Evolutionary conservation across 306 rosid genomes (phyloP).

Genomic region (Castanea mollissima): DNA sequence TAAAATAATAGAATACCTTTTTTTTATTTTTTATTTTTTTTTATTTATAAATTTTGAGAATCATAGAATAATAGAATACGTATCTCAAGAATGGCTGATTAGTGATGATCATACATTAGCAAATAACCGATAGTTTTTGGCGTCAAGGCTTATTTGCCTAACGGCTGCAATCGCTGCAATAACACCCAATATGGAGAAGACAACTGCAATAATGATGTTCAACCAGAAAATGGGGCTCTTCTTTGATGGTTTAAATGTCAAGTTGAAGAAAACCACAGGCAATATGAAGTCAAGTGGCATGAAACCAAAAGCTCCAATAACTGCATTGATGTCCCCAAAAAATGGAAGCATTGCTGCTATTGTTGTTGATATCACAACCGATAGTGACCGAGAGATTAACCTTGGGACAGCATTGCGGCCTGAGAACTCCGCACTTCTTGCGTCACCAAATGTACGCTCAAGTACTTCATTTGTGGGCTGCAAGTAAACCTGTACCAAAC

Average conservation of each 20-base stretch:
- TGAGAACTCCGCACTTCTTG: conserved; percentile 44
- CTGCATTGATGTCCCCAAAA: conserved; percentile 67
- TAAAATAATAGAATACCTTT: no score
- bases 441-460: conserved; percentile 55
- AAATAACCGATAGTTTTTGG: conserved; percentile 52
- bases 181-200: conserved; percentile 51
- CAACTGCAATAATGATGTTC: conserved; percentile 46
- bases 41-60: no score
- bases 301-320: conserved; percentile 84
- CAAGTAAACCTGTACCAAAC: conserved; percentile 53
- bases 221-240: conserved; percentile 50
- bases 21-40: no score
- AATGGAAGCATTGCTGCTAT: conserved; percentile 88
- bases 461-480: conserved; percentile 75
- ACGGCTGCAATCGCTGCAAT: conserved; percentile 70
- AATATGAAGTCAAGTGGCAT: conserved; percentile 79
- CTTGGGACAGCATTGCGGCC: conserved; percentile 65
- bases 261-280: conserved; percentile 62
- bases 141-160: conserved; percentile 67
- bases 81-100: no score
- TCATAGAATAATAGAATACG: no score
- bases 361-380: conserved; percentile 40
- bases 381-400: conserved; percentile 46
- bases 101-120: conserved; percentile 46
- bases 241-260: conserved; percentile 75